These are phyloP conservation scores for Physaria fendleri DNA, from an alignment of 345 rosid species.

Conservation along the genomic window DNA sequence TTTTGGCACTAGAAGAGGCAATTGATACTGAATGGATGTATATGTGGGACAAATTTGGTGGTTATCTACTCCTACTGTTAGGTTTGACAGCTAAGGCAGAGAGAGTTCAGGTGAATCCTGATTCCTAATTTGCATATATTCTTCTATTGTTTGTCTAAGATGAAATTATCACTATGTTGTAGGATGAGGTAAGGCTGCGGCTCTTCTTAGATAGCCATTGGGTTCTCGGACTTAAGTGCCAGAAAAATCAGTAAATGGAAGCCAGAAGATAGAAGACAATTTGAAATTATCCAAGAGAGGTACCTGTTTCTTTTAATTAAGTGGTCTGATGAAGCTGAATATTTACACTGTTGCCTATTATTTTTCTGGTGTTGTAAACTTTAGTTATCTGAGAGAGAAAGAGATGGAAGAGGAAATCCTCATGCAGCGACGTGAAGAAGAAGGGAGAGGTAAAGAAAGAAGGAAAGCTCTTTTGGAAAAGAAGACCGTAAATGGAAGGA, in stretches of 20 bases:
- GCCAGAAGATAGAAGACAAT: constrained; percentile 98
- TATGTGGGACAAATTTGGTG: constrained; percentile 99
- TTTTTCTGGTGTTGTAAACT: constrained; percentile 9
- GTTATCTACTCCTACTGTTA: constrained; percentile 85
- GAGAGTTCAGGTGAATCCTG: constrained; percentile 71
- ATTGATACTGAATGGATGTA: constrained; percentile 99
- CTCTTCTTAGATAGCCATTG: constrained; percentile 99
- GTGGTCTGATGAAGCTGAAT: constrained; percentile 6
- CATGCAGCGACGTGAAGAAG: constrained; percentile 99
- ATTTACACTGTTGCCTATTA: not conserved
- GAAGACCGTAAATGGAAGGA: constrained; percentile 99
- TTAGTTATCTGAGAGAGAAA: constrained; percentile 92
- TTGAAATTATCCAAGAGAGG: constrained; percentile 99
- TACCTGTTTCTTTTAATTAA: constrained; percentile 22
- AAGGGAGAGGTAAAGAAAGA: constrained; percentile 98
- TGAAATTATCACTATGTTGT: constrained; percentile 7
- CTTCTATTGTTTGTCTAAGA: constrained; percentile 13
- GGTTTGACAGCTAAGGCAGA: constrained; percentile 99
- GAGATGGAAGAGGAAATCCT: constrained; percentile 99
- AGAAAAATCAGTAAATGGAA: constrained; percentile 97
- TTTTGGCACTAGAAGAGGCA: constrained; percentile 97
- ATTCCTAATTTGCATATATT: constrained; percentile 5
- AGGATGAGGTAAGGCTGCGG: constrained; percentile 98
- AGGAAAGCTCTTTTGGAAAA: constrained; percentile 95
- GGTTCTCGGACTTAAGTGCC: constrained; percentile 93